phyloP scores from a whole-genome alignment of 805 yeast genomes.

The Candida glaebosa region DNA sequence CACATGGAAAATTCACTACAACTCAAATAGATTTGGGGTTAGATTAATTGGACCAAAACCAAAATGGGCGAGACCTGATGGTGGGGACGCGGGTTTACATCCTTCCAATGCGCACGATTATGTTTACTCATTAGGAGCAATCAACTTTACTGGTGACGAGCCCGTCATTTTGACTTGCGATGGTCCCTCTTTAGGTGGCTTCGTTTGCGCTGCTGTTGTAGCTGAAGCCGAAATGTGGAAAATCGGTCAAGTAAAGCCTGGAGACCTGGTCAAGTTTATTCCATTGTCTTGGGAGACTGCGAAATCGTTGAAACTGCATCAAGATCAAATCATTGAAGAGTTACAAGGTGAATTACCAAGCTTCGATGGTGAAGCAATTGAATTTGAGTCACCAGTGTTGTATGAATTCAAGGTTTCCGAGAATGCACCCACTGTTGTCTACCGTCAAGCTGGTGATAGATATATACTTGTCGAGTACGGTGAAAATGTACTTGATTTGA shows the following conservation, averaged over 20 bases:
- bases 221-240: constrained; percentile 98
- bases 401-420: constrained; percentile 45
- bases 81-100: constrained; percentile 97
- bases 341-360: constrained; percentile 43
- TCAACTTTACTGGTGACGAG: constrained; percentile 97
- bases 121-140: constrained; percentile 93
- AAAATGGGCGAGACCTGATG: constrained; percentile 91
- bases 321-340: constrained; percentile 51
- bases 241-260: constrained; percentile 96
- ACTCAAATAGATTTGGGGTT: constrained; percentile 95
- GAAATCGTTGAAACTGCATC: constrained; percentile 54
- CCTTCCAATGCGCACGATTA: constrained; percentile 99
- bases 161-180: constrained; percentile 96
- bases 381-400: constrained; percentile 69
- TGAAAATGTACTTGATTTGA: constrained; percentile 80
- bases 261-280: constrained; percentile 76
- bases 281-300: constrained; percentile 75
- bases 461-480: constrained; percentile 92
- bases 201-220: constrained; percentile 94
- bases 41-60: constrained; percentile 95
- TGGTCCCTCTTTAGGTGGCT: constrained; percentile 97
- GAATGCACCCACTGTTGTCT: constrained; percentile 66
- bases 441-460: constrained; percentile 97
- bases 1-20: constrained; percentile 94
- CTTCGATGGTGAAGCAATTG: constrained; percentile 17